These are phyloP conservation scores for Leccinum ochraceum DNA, from an alignment of 768 basidiomycete genomes.

Conservation along the genomic window DNA sequence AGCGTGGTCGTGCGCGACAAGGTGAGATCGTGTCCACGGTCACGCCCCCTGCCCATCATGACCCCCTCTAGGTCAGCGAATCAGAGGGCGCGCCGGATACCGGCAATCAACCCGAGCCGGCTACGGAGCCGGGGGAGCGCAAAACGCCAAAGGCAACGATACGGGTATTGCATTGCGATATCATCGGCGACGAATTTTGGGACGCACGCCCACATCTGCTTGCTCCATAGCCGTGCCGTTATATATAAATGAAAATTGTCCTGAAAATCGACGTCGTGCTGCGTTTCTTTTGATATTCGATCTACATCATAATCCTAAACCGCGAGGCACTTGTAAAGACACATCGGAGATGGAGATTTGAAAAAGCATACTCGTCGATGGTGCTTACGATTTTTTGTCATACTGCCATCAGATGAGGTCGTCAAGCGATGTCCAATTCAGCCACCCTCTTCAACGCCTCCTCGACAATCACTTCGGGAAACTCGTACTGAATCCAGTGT, in stretches of 20 bases:
- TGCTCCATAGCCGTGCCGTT: slow-evolving; percentile 12
- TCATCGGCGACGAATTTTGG: slow-evolving; percentile 87
- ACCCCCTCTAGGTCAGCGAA: slow-evolving; percentile 10
- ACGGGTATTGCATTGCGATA: slow-evolving; percentile 74
- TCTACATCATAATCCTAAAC: background rate
- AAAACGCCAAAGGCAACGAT: slow-evolving; percentile 45
- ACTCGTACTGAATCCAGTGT: slow-evolving; percentile 31
- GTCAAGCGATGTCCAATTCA: slow-evolving; percentile 7
- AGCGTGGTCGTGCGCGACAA: slow-evolving; percentile 75
- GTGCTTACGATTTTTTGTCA: too few species aligned
- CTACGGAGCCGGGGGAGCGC: slow-evolving; percentile 30
- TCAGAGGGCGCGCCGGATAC: slow-evolving; percentile 1
- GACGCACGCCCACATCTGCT: slow-evolving; percentile 55
- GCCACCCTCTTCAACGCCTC: slow-evolving; percentile 16
- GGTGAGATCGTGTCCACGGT: slow-evolving; percentile 31
- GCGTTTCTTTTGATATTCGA: background rate
- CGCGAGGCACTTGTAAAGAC: too few species aligned
- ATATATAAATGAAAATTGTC: background rate
- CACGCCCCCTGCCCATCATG: background rate
- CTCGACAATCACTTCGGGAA: slow-evolving; percentile 23
- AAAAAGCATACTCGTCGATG: background rate
- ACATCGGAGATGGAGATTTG: background rate
- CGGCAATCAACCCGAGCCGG: background rate
- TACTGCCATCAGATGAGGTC: too few species aligned
- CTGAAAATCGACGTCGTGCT: background rate